A percentile compares a stretch with the other conserved stretches of the same genome.
phyloP scores from a whole-genome alignment of 768 basidiomycete species.

The Dictyophora rubrovolvata region DNA sequence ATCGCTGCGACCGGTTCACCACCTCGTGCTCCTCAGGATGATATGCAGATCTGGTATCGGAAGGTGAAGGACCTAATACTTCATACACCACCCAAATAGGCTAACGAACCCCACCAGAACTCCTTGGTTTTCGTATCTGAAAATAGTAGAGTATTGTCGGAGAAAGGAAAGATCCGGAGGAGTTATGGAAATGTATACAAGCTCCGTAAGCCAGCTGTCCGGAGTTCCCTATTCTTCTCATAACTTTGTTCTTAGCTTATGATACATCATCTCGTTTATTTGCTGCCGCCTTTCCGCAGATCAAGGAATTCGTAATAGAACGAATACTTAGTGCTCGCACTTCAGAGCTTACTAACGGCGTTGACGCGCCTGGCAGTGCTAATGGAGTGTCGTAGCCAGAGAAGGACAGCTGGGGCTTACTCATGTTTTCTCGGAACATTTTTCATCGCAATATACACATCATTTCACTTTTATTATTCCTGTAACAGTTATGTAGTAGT shows the following conservation, averaged over 20 bases:
- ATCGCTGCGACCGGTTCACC: conserved; percentile 62
- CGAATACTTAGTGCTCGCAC: neutral
- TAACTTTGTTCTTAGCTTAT: neutral
- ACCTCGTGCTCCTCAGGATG: conserved; percentile 42
- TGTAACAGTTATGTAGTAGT: no score
- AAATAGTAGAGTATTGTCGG: conserved; percentile 40
- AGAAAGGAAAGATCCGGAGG: conserved; percentile 34
- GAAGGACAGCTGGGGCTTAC: no score
- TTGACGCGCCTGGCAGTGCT: neutral
- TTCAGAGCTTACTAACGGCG: neutral
- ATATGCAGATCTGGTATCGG: conserved; percentile 62
- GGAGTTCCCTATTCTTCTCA: neutral
- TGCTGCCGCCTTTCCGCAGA: neutral
- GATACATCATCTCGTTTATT: conserved; percentile 3
- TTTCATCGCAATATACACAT: no score
- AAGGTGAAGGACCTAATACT: conserved; percentile 32
- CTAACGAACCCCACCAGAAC: conserved; percentile 36
- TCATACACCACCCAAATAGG: neutral
- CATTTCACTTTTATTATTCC: no score
- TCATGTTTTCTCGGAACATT: no score
- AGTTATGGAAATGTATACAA: conserved; percentile 56
- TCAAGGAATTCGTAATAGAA: neutral
- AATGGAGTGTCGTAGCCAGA: neutral
- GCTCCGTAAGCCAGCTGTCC: conserved; percentile 36
- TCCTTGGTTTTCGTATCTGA: conserved; percentile 63